A percentile compares a stretch with the other conserved stretches of the same genome.
These are phyloP conservation scores for Aspergillus vadensis DNA, from an alignment of 2,329 filamentous ascomycete species.

Conservation along the genomic window DNA sequence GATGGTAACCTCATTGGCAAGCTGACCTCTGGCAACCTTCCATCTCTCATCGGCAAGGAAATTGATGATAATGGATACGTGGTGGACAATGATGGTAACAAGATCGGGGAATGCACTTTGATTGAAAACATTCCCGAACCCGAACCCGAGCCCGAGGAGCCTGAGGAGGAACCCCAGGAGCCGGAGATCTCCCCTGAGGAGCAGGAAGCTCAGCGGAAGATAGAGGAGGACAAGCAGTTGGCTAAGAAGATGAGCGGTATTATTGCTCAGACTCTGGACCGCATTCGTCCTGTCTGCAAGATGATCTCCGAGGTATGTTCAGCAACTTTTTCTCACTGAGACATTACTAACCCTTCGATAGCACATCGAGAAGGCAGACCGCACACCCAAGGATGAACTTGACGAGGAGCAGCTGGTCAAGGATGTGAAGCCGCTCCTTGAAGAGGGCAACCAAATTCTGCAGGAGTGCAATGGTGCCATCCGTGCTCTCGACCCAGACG, in stretches of 20 bases:
- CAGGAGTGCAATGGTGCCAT: conserved; percentile 85
- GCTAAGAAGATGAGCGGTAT: conserved; percentile 73
- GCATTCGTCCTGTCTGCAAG: conserved; percentile 80
- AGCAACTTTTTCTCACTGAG: too few species aligned
- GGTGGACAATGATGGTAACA: conserved; percentile 62
- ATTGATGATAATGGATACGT: conserved; percentile 57
- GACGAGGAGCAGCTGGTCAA: conserved; percentile 88
- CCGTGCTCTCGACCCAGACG: conserved; percentile 85
- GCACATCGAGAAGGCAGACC: conserved; percentile 78
- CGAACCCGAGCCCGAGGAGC: conserved; percentile 30
- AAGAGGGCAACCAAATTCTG: conserved; percentile 79
- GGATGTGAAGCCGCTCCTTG: conserved; percentile 83
- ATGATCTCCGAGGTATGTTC: conserved; percentile 73
- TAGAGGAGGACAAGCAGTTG: conserved; percentile 71
- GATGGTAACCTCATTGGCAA: conserved; percentile 51
- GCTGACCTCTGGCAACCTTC: conserved; percentile 48
- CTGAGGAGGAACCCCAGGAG: conserved; percentile 30
- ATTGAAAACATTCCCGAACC: conserved; percentile 57
- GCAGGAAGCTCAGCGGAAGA: conserved; percentile 59
- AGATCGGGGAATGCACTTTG: conserved; percentile 64
- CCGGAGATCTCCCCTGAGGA: conserved; percentile 46
- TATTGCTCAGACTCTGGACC: conserved; percentile 78
- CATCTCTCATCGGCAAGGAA: conserved; percentile 44
- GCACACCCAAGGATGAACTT: conserved; percentile 79
- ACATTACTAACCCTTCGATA: conserved; percentile 37